Conservation (phyloP, 1,284 basidiomycete species). For the Ustilago shanxiensis region DNA sequence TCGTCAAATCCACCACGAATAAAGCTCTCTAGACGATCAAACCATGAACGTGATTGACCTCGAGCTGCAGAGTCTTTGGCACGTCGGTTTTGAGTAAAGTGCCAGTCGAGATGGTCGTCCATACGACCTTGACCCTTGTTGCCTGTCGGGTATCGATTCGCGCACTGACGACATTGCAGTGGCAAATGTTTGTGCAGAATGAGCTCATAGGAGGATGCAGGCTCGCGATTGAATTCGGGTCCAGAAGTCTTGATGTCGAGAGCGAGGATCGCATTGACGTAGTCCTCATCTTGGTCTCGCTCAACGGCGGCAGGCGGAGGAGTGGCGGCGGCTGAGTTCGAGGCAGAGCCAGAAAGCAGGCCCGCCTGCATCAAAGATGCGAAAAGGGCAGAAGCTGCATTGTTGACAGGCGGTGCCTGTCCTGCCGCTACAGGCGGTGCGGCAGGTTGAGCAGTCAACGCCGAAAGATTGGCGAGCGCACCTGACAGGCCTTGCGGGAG, state of each 20-base stretch:
- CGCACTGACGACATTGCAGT: conserved; percentile 93
- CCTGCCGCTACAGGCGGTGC: conserved; percentile 4
- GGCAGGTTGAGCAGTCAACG: conserved; percentile 13
- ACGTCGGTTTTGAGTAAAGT: conserved; percentile 93
- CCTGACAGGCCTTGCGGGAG: conserved; percentile 41
- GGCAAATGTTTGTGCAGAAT: conserved; percentile 74
- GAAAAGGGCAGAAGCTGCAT: conserved; percentile 55
- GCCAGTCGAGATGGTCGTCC: conserved; percentile 94
- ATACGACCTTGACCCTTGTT: conserved; percentile 80
- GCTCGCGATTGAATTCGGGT: conserved; percentile 81
- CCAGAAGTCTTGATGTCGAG: conserved; percentile 79
- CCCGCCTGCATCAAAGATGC: conserved; percentile 65
- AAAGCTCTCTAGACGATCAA: conserved; percentile 82
- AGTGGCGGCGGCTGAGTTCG: conserved; percentile 53
- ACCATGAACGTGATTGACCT: conserved; percentile 92
- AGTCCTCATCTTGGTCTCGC: conserved; percentile 72
- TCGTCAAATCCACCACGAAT: conserved; percentile 51
- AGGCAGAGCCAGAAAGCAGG: conserved; percentile 52
- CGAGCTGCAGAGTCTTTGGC: conserved; percentile 85
- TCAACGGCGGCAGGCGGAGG: conserved; percentile 71
- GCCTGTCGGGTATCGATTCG: conserved; percentile 84
- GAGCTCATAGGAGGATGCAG: conserved; percentile 65
- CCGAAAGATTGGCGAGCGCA: conserved; percentile 33
- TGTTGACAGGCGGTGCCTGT: conserved; percentile 11
- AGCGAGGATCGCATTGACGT: conserved; percentile 79